Percentiles rank a stretch among this genome's conserved stretches.
Evolutionary conservation across 768 basidiomycete genomes (phyloP).

Genomic region (Saitozyma sp.): DNA sequence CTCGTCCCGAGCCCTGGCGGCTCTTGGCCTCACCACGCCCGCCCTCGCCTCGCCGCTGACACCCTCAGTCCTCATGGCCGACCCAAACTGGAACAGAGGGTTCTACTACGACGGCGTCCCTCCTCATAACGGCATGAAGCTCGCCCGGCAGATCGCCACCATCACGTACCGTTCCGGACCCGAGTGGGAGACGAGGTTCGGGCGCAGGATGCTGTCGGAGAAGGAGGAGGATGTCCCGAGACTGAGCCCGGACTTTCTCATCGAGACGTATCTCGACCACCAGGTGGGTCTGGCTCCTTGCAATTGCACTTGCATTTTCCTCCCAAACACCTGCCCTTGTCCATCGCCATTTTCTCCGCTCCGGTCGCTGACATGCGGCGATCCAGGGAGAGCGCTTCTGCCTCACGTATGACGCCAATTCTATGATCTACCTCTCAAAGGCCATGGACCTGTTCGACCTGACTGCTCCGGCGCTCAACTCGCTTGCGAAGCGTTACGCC

Average conservation of each 20-base stretch:
- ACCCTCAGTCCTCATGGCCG: slow-evolving; percentile 87
- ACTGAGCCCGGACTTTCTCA: slow-evolving; percentile 94
- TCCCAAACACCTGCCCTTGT: background rate
- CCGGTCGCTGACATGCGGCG: background rate
- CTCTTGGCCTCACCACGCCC: background rate
- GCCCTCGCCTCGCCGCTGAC: slow-evolving; percentile 7
- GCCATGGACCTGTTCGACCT: slow-evolving; percentile 99
- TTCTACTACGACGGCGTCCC: slow-evolving; percentile 96
- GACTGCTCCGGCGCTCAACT: slow-evolving; percentile 71
- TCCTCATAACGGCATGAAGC: slow-evolving; percentile 97
- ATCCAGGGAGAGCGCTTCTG: slow-evolving; percentile 90
- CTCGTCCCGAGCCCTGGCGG: background rate
- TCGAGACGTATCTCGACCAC: slow-evolving; percentile 98
- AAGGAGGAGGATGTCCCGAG: slow-evolving; percentile 59
- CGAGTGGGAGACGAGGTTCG: slow-evolving; percentile 99
- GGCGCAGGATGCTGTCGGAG: slow-evolving; percentile 58
- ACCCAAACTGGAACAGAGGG: slow-evolving; percentile 98
- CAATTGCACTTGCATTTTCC: background rate
- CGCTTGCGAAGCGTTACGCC: slow-evolving; percentile 57
- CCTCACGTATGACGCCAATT: slow-evolving; percentile 98
- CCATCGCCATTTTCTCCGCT: background rate
- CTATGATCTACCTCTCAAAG: slow-evolving; percentile 96
- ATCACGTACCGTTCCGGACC: slow-evolving; percentile 99
- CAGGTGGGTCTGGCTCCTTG: slow-evolving; percentile 56
- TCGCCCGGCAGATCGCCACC: slow-evolving; percentile 97